Percentiles rank a stretch among this genome's conserved stretches.
phyloP scores from a whole-genome alignment of 805 yeast species.

The Cyberlindnera xishuangbannaensis region DNA sequence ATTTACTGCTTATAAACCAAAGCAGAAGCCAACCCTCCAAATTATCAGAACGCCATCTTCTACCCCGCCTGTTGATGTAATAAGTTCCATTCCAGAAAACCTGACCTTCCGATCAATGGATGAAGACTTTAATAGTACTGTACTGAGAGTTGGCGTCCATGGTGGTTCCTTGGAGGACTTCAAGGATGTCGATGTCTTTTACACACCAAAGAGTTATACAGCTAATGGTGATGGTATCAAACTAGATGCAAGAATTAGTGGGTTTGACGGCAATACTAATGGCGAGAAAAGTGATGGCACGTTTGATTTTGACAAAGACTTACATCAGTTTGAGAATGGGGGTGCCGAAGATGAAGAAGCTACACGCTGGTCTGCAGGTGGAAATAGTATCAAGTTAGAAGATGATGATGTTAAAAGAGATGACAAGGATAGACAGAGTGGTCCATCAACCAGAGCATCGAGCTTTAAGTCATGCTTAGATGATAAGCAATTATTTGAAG shows the following conservation, averaged over 20 bases:
- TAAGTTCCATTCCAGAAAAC: slow-evolving; percentile 1
- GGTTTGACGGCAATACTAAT: slow-evolving; percentile 5
- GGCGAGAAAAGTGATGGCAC: slow-evolving; percentile 1
- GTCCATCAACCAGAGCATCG: slow-evolving; percentile 3
- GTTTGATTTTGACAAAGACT: slow-evolving; percentile 3
- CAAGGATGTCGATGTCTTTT: slow-evolving; percentile 17
- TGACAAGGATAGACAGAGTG: not conserved
- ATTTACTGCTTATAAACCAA: slow-evolving; percentile 1
- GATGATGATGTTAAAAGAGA: not conserved
- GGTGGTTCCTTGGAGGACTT: slow-evolving; percentile 11
- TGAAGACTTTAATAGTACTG: slow-evolving; percentile 19
- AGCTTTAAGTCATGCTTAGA: slow-evolving; percentile 22
- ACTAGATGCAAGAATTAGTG: slow-evolving; percentile 3
- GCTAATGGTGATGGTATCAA: slow-evolving; percentile 8
- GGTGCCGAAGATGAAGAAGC: slow-evolving; percentile 7
- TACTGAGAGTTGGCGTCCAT: slow-evolving; percentile 18
- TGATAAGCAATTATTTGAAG: slow-evolving; percentile 5
- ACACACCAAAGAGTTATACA: slow-evolving; percentile 22
- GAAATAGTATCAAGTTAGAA: no score
- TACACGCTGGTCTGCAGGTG: slow-evolving; percentile 11
- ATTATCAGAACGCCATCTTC: not conserved
- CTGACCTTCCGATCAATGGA: slow-evolving; percentile 14
- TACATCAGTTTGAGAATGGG: not conserved
- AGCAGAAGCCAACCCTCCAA: not conserved
- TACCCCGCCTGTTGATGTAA: not conserved